These are phyloP conservation scores for Alternaria ventricosa DNA, from an alignment of 2,329 filamentous ascomycete species.

Conservation along the genomic window DNA sequence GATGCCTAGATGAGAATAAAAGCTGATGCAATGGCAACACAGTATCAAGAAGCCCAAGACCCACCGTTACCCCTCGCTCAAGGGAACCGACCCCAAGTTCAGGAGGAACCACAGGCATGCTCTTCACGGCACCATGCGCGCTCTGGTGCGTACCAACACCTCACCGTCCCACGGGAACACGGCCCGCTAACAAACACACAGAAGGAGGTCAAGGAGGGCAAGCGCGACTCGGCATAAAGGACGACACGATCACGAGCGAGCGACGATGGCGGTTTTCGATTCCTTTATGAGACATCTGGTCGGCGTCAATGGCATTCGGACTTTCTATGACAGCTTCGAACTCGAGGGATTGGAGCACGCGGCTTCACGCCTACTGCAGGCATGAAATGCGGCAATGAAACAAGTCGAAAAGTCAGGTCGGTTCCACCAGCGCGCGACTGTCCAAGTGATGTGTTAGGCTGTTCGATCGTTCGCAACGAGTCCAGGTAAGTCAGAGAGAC, in stretches of 20 bases:
- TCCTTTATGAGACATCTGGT: conserved; percentile 50
- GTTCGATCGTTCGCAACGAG: conserved; percentile 1
- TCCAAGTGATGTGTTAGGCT: conserved; percentile 30
- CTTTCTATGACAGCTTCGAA: conserved; percentile 47
- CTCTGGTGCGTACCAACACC: conserved; percentile 73
- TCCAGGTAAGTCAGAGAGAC: conserved; percentile 15
- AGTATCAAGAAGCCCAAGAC: conserved; percentile 99
- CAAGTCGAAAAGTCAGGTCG: conserved; percentile 44
- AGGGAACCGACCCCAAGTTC: conserved; percentile 99
- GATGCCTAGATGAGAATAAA: conserved; percentile 6
- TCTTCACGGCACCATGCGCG: conserved; percentile 98
- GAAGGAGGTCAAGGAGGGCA: conserved; percentile 98
- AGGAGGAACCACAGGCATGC: conserved; percentile 99
- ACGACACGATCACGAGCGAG: conserved; percentile 38
- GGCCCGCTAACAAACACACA: conserved; percentile 54
- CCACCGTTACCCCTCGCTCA: conserved; percentile 96
- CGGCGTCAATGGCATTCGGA: conserved; percentile 52
- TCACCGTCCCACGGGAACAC: neutral
- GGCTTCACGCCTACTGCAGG: conserved; percentile 41
- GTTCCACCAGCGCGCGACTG: conserved; percentile 24
- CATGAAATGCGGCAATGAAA: conserved; percentile 48
- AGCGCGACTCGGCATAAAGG: conserved; percentile 82
- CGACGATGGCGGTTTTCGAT: conserved; percentile 46
- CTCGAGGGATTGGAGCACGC: conserved; percentile 41
- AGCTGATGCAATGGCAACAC: conserved; percentile 33